Evolutionary conservation across 2,329 filamentous ascomycete genomes (phyloP).

Genomic region (Fusarium verrucosum): DNA sequence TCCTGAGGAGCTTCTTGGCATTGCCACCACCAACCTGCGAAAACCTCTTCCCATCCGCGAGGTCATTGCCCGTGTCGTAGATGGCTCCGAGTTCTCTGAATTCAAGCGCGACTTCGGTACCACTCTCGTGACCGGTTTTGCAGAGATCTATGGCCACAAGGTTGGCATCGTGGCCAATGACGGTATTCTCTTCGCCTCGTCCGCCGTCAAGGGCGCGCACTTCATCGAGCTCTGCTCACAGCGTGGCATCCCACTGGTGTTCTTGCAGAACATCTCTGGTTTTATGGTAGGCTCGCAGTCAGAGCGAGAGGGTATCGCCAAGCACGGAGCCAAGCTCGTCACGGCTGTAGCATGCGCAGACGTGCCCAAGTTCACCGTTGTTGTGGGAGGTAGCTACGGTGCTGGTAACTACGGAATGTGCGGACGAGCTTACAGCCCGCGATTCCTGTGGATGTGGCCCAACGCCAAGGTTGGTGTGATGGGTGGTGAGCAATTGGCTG

Average conservation of each 20-base stretch:
- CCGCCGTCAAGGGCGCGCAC: conserved; percentile 91
- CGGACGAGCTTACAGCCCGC: conserved; percentile 88
- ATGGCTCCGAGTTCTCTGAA: conserved; percentile 88
- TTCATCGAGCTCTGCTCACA: conserved; percentile 96
- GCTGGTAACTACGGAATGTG: conserved; percentile 99
- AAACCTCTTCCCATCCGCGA: conserved; percentile 87
- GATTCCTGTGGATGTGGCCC: conserved; percentile 97
- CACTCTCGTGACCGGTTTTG: conserved; percentile 92
- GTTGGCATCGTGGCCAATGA: conserved; percentile 97
- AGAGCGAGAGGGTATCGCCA: conserved; percentile 94
- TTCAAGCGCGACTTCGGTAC: conserved; percentile 93
- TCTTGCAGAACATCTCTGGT: conserved; percentile 95
- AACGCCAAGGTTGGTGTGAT: conserved; percentile 97
- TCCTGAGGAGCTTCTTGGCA: conserved; percentile 81
- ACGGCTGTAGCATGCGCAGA: conserved; percentile 93
- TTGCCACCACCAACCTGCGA: conserved; percentile 89
- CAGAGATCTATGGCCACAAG: conserved; percentile 85
- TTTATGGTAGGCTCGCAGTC: conserved; percentile 98
- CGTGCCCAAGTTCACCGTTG: conserved; percentile 96
- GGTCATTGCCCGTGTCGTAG: conserved; percentile 91
- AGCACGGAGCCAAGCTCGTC: conserved; percentile 96
- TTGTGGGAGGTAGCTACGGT: conserved; percentile 91
- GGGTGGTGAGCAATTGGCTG: conserved; percentile 89
- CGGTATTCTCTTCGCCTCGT: conserved; percentile 90
- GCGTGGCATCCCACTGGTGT: conserved; percentile 87